These are phyloP conservation scores for Rosa lucieae DNA, from an alignment of 306 rosid species.

Conservation along the genomic window DNA sequence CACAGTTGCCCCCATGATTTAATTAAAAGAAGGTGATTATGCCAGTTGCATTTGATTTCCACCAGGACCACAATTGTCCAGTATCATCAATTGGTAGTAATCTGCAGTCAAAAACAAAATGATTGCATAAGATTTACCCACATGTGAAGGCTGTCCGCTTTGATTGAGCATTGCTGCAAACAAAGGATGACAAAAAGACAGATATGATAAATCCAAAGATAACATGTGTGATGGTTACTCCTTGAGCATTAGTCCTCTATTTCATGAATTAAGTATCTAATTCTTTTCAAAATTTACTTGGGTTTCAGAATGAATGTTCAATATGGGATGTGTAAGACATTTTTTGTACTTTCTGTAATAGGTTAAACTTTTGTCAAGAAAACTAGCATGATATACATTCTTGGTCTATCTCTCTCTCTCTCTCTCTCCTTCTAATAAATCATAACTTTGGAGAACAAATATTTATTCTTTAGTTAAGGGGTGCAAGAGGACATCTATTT, in stretches of 20 bases:
- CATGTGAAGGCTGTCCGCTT: slow-evolving; percentile 18
- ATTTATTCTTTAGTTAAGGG: too few relatives aligned
- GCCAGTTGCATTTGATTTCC: neutral
- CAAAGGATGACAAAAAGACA: neutral
- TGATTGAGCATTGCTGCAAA: neutral
- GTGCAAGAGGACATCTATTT: neutral
- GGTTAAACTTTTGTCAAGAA: neutral
- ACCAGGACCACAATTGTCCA: slow-evolving; percentile 10
- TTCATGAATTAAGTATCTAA: neutral
- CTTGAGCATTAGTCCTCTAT: neutral
- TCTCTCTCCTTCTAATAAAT: neutral
- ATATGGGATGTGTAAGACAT: neutral
- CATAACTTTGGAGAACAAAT: too few relatives aligned
- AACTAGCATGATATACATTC: neutral
- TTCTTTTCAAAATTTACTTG: neutral
- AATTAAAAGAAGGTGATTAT: slow-evolving; percentile 30
- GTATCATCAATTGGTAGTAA: slow-evolving; percentile 14
- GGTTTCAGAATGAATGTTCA: neutral
- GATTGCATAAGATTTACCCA: slow-evolving; percentile 21
- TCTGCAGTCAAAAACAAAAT: slow-evolving; percentile 20
- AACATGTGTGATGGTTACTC: neutral
- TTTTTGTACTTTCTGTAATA: neutral
- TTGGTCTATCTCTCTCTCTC: too few relatives aligned
- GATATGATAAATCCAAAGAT: neutral
- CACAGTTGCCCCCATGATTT: slow-evolving; percentile 34